Percentiles rank a stretch among this genome's conserved stretches.
These are phyloP conservation scores for Phylloporus sp. DNA, from an alignment of 768 basidiomycete species.

Conservation along the genomic window DNA sequence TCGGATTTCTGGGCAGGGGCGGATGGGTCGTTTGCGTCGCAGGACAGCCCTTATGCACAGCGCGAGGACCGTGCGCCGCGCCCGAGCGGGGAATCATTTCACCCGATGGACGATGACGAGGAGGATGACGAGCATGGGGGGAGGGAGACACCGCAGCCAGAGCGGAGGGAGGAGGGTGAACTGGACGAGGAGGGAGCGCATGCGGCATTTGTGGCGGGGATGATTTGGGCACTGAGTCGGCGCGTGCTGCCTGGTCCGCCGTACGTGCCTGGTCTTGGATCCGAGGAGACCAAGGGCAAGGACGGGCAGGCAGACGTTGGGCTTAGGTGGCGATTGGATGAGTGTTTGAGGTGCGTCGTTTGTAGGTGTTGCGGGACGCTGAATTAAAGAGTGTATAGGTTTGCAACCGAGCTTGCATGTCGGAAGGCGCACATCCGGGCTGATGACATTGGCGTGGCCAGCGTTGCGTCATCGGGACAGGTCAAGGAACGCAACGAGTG, in stretches of 20 bases:
- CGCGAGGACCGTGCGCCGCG: slow-evolving; percentile 7
- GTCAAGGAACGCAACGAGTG: slow-evolving; percentile 47
- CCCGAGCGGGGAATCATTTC: slow-evolving; percentile 30
- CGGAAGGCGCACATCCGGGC: slow-evolving; percentile 47
- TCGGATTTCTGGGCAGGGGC: slow-evolving; percentile 73
- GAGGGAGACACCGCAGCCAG: slow-evolving; percentile 21
- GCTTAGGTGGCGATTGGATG: slow-evolving; percentile 74
- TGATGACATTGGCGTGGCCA: slow-evolving; percentile 1
- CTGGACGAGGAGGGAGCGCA: slow-evolving; percentile 77
- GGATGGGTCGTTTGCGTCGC: slow-evolving; percentile 18
- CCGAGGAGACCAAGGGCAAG: slow-evolving; percentile 29
- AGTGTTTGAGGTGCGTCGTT: slow-evolving; percentile 65
- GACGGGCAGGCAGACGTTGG: slow-evolving; percentile 31
- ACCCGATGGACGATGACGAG: slow-evolving; percentile 30
- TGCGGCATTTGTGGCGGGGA: slow-evolving; percentile 81
- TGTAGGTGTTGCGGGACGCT: not conserved
- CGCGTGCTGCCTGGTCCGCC: slow-evolving; percentile 69
- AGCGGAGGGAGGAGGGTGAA: slow-evolving; percentile 27
- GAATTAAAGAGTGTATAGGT: slow-evolving; percentile 40
- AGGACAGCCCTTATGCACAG: slow-evolving; percentile 14
- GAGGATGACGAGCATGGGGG: slow-evolving; percentile 22
- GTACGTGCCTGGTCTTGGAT: slow-evolving; percentile 50
- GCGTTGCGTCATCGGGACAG: slow-evolving; percentile 11
- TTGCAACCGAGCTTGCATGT: slow-evolving; percentile 80
- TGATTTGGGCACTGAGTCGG: slow-evolving; percentile 79